Evolutionary conservation across 192 early-diverging fungal genomes (phyloP), one percentile per base, ranked within the genome.

Genomic region (Podila minutissima): DNA sequence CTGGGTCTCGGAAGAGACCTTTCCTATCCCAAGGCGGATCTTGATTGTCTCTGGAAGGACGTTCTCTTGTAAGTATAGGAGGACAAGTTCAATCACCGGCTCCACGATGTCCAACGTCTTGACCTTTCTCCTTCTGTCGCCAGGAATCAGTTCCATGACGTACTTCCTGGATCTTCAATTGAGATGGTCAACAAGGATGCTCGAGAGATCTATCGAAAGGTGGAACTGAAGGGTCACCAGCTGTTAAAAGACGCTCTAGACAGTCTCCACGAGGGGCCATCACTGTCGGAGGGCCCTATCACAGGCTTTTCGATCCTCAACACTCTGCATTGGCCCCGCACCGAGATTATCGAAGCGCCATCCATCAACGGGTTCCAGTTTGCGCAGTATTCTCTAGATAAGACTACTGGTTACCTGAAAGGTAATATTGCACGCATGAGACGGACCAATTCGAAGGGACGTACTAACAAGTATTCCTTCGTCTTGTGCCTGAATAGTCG

Each of bases 131-230:
- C 11, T 24, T 12, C 7, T 26, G 19, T 49, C 59, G 55, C 12
- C 61, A 85, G 84, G 33, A 96, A 94, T 74, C 98, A 99, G 89
- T 99, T 99, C 78, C 98, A 99, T 72, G 97, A 99, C 83, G 94
- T 98, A 5, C 86, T 99, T 53, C 96, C 98, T 0, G 98, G 98
- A 0, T 93, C 94, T 5, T 86, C 91, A 19, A 99, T 99, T 72
- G 94, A 91, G 38, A 83, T 95, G 82, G 98, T 97, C 28, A 98
- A 97, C 78, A 83, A 90, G 22, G 98, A 99, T 83, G 95, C 93
- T 17, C 85, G 87, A 33, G 75, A 78, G 66, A 88, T 94, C 12
- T 75, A 71, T 59, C 60, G 59, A 76, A 48, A 86, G 55, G 82
- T 79, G 20, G 76, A 79, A 24, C 58, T 29, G 9, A 72, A 72